These are phyloP conservation scores for Abrus precatorius DNA, from an alignment of 306 rosid species.

Conservation along the genomic window DNA sequence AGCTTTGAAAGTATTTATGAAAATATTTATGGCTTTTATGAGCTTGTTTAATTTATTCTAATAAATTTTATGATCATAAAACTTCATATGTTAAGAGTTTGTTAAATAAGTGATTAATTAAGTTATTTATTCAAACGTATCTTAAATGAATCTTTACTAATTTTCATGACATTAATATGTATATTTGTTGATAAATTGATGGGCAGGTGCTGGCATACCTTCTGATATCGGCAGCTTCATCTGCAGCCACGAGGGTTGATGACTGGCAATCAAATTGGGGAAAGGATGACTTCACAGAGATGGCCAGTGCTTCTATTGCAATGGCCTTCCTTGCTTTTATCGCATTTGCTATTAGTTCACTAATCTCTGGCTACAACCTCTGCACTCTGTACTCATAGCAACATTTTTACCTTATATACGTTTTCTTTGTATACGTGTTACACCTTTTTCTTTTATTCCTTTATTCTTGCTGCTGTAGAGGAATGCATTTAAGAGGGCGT, in stretches of 20 bases:
- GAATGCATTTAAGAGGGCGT: conserved; percentile 46
- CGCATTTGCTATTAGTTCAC: conserved; percentile 91
- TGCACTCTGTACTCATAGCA: conserved; percentile 64
- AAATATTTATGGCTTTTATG: no score
- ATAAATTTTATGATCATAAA: no score
- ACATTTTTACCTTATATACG: conserved; percentile 43
- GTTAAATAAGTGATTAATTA: no score
- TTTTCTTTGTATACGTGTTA: conserved; percentile 19
- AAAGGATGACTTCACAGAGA: conserved; percentile 88
- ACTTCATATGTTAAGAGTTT: no score
- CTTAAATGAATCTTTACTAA: no score
- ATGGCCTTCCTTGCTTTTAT: conserved; percentile 88
- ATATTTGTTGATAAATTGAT: not conserved
- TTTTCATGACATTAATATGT: no score
- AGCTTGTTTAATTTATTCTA: no score
- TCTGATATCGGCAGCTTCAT: conserved; percentile 92
- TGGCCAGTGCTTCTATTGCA: conserved; percentile 90
- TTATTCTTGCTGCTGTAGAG: conserved; percentile 36
- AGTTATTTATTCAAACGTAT: no score
- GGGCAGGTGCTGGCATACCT: conserved; percentile 90
- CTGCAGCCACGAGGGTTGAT: conserved; percentile 87
- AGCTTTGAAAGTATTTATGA: no score
- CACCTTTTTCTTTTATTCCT: not conserved
- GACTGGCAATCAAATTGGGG: conserved; percentile 99
- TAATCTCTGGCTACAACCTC: conserved; percentile 86